Base-by-base conservation (phyloP, 345 rosid genomes). In the Aegle marmelos region DNA sequence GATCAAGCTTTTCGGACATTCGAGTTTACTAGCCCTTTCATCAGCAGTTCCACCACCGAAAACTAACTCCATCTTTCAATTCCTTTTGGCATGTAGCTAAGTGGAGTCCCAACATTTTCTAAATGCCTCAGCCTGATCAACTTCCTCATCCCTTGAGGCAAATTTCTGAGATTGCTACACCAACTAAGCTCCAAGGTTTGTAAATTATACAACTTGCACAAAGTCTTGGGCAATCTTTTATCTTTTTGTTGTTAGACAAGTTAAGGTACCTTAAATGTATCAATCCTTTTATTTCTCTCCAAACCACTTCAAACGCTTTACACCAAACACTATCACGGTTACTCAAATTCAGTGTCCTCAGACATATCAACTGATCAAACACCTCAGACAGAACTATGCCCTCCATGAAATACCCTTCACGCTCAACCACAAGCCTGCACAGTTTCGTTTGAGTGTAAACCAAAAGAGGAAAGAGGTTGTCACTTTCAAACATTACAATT, bases 251-350 rank as follows among this genome's bases (percentile, higher is more conserved):
- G 0, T 1, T 0, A 9, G 58, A 50, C 70, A 69, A 53, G 9
- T 80, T 33, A 4, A 80, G 82, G 54, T 75, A 70, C 27, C 72
- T 75, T 57, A 80, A 22, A 62, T 61, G 72, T 5, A 70, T 21
- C 48, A 69, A 34, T 22, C 48, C 39, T 68, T 53, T 70, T 4
- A 75, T 66, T 7, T 34, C 66, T 4, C 11, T 50, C 22, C 79
- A 61, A 69, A 75, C 22, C 30, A 10, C 21, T 34, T 36, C 2
- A 70, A 80, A 5, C 2, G 19, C 19, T 7, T 22, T 53, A 25
- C 16, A 61, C 0, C 65, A 27, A 61, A 27, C 30, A 11, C 24
- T 11, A 11, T 58, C 62, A 3, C 24, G 33, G 9, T 2, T 22
- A 61, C 75, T 61, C 71, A 80, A 8, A 31, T 36, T 22, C 31